Evolutionary conservation across 305 asterid genomes (phyloP).

Genomic region (Fraxinus dipetala): DNA sequence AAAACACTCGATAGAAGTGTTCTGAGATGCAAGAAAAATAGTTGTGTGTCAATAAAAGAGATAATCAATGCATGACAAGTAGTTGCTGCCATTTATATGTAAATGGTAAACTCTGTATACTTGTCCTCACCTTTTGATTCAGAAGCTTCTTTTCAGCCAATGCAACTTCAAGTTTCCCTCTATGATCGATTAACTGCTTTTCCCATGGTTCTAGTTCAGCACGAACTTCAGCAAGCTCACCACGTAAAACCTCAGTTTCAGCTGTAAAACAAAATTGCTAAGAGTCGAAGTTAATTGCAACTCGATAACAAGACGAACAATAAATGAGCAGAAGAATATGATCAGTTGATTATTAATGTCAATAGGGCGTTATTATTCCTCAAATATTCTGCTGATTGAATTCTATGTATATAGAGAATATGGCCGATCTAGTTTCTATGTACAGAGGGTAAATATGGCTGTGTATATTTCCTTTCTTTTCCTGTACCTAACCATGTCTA

Average conservation of each 20-base stretch:
- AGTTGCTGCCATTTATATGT: neutral
- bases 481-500: neutral
- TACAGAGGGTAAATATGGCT: neutral
- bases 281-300: neutral
- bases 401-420: neutral
- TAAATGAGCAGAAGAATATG: neutral
- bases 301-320: slow-evolving; percentile 15
- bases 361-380: neutral
- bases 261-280: slow-evolving; percentile 37
- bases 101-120: neutral
- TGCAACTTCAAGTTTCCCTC: slow-evolving; percentile 86
- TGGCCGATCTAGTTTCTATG: neutral
- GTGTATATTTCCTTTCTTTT: neutral
- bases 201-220: slow-evolving; percentile 95
- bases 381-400: neutral
- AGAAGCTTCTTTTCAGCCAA: slow-evolving; percentile 70
- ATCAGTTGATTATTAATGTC: neutral
- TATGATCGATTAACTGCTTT: slow-evolving; percentile 76
- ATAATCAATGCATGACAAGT: neutral
- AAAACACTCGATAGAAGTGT: neutral
- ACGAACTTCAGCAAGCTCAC: slow-evolving; percentile 83
- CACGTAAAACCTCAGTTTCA: slow-evolving; percentile 74
- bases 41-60: neutral
- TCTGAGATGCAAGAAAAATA: neutral
- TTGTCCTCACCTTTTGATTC: slow-evolving; percentile 57